These are phyloP conservation scores for Pseudocercospora eumusae DNA, from an alignment of 2,329 filamentous ascomycete genomes.

Conservation along the genomic window DNA sequence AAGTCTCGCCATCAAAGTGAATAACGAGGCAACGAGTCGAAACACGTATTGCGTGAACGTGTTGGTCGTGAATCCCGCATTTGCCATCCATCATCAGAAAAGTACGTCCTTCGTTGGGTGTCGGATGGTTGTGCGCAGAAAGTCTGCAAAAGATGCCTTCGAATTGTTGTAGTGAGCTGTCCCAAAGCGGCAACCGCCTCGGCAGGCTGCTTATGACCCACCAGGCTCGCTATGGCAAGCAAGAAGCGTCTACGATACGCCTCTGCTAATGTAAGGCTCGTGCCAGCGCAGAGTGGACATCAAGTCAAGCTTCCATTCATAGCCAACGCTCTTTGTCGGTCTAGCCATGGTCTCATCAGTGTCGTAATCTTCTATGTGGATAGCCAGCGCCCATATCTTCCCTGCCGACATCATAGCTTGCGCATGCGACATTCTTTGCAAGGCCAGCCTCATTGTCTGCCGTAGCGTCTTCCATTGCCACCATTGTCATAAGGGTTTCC, in stretches of 20 bases:
- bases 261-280: neutral
- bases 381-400: neutral
- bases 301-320: neutral
- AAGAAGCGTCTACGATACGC: neutral
- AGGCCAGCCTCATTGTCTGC: slow-evolving; percentile 13
- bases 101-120: neutral
- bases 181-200: neutral
- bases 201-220: neutral
- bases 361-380: neutral
- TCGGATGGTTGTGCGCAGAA: neutral
- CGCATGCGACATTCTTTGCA: neutral
- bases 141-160: slow-evolving; percentile 2
- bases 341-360: neutral
- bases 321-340: neutral
- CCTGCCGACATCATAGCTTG: neutral
- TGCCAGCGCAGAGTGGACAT: neutral
- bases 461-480: slow-evolving; percentile 20
- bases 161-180: neutral
- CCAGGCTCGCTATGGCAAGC: neutral
- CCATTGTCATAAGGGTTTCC: slow-evolving; percentile 28
- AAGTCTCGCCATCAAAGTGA: neutral
- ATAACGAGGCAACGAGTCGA: slow-evolving; percentile 18
- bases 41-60: neutral
- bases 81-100: slow-evolving; percentile 16
- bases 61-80: neutral